Evolutionary conservation across 805 yeast genomes (phyloP).

Genomic region (Metschnikowia borealis): DNA sequence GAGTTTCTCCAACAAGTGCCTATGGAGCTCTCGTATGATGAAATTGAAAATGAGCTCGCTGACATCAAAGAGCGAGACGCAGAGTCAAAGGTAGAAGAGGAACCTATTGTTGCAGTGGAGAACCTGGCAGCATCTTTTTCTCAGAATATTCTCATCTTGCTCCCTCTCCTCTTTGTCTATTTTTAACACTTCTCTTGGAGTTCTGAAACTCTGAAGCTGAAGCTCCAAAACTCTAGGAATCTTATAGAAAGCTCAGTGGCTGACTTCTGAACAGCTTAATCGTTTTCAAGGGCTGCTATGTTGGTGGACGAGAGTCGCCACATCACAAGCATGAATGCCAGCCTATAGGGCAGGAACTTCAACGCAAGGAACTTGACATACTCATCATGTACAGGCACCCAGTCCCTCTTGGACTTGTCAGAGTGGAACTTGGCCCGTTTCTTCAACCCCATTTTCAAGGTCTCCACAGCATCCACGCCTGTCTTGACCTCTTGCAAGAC

Average conservation of each 20-base stretch:
- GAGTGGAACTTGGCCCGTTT: conserved; percentile 34
- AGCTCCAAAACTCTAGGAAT: no score
- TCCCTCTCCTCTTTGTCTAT: not conserved
- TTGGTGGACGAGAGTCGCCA: conserved; percentile 69
- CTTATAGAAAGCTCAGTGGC: no score
- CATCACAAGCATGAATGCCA: conserved; percentile 62
- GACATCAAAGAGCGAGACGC: conserved; percentile 17
- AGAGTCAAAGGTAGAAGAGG: not conserved
- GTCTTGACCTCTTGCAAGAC: conserved; percentile 41
- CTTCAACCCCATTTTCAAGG: conserved; percentile 27
- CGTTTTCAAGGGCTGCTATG: conserved; percentile 41
- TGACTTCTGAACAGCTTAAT: not conserved
- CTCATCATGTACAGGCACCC: conserved; percentile 65
- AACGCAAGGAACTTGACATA: conserved; percentile 53
- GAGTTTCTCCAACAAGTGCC: conserved; percentile 24
- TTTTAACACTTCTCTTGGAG: not conserved
- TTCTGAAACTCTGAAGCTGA: no score
- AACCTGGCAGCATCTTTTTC: not conserved
- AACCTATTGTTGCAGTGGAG: not conserved
- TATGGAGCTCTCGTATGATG: conserved; percentile 35
- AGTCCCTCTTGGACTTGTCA: conserved; percentile 47
- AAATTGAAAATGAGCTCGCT: conserved; percentile 35
- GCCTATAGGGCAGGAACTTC: conserved; percentile 60
- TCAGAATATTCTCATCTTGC: not conserved
- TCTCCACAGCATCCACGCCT: conserved; percentile 30